These are phyloP conservation scores for Bonia amplexicaulis DNA, from an alignment of 176 grass and related monocot genomes.

Conservation along the genomic window DNA sequence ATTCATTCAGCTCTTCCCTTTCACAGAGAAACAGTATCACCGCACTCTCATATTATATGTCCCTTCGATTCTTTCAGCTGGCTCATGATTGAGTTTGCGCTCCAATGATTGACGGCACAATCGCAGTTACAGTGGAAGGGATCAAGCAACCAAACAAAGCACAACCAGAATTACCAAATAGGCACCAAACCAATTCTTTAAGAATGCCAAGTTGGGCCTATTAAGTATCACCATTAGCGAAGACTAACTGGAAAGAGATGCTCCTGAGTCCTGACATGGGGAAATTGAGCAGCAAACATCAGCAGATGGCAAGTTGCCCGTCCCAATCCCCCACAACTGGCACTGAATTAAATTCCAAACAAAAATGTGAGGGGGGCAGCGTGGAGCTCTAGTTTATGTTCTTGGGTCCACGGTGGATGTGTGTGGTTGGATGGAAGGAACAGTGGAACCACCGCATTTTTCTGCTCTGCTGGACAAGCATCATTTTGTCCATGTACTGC, in stretches of 20 bases:
- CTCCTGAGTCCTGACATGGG: not conserved
- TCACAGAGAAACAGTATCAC: not conserved
- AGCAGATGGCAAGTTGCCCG: constrained; percentile 48
- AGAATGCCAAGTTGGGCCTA: constrained; percentile 32
- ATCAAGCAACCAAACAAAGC: constrained; percentile 14
- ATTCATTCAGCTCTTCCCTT: not conserved
- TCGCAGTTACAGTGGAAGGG: not conserved
- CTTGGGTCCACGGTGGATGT: constrained; percentile 46
- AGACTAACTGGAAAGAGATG: constrained; percentile 9
- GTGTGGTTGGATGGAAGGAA: constrained; percentile 38
- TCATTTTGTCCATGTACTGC: constrained; percentile 26
- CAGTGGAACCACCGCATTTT: constrained; percentile 24
- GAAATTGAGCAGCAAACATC: constrained; percentile 29
- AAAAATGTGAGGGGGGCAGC: not conserved
- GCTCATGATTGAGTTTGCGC: constrained; percentile 6
- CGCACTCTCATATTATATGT: not conserved
- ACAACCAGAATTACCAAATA: constrained; percentile 40
- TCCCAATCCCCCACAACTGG: constrained; percentile 51
- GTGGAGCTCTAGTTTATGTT: constrained; percentile 24
- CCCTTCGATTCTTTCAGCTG: constrained; percentile 1
- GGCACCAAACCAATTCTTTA: constrained; percentile 19
- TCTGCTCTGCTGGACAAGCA: constrained; percentile 29
- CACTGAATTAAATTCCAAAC: constrained; percentile 39
- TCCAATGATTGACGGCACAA: constrained; percentile 26
- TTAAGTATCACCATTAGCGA: constrained; percentile 16